Evolutionary conservation across 2,329 filamentous ascomycete species (phyloP), one percentile per base, ranked within the genome.

Genomic region (Hypoxylon sp.): DNA sequence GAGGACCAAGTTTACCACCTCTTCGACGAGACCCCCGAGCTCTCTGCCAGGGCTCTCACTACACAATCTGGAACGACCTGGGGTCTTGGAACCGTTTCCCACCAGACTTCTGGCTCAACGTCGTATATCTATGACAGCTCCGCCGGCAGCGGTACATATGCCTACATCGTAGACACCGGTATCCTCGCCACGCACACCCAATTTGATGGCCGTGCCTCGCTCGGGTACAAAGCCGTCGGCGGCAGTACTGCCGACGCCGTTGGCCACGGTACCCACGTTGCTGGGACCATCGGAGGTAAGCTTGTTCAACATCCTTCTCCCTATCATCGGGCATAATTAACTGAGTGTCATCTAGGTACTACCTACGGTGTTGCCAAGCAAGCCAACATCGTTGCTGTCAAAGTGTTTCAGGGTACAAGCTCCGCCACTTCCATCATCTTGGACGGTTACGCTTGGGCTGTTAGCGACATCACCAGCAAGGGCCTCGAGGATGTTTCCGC

Each of bases 151-250:
- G 76, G 73, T 22, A 80, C 75, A 52, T 86, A 76, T 63, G 79
- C 80, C 55, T 88, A 87, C 71, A 74, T 87, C 41, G 74, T 87
- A 54, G 85, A 87, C 73, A 85, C 81, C 0, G 85, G 85, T 49
- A 79, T 87, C 47, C 75, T 78, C 17, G 76, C 75, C 32, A 69
- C 72, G 2, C 85, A 87, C 73, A 48, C 56, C 6, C 72, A 82
- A 54, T 82, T 82, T 52, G 76, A 76, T 32, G 74, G 75, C 4
- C 78, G 81, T n/a, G 81, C 79, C 8, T 71, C 67, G 11, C 70
- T 76, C 26, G 72, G 69, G 13, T 72, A 73, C 62, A 73, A 74
- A 50, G 72, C 71, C 24, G 71, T 75, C 26, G 71, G 72, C 24
- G 72, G 72, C 17, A 54, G 50, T 32, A 72, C 74, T 11, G 62